Conservation (phyloP, 257 asterid species). For the Gentiana dahurica region DNA sequence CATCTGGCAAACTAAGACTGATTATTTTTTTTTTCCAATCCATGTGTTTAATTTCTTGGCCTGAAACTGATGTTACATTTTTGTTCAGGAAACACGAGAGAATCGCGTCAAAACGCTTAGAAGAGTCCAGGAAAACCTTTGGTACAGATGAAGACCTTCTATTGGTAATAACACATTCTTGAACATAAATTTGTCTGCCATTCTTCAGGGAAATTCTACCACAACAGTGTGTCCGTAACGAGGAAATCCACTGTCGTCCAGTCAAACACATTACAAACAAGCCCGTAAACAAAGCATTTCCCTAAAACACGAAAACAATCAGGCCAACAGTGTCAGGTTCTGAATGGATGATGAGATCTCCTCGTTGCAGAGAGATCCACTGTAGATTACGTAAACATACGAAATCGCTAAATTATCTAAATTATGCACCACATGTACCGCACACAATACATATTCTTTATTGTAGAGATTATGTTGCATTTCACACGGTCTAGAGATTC, state of each 20-base stretch:
- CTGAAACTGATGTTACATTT: not conserved
- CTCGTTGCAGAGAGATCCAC: not conserved
- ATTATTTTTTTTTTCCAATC: not conserved
- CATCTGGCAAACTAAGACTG: no score
- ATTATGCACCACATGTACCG: not conserved
- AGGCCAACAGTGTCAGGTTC: not conserved
- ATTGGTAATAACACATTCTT: constrained; percentile 42
- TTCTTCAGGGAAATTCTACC: not conserved
- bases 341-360: no score
- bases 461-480: not conserved
- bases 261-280: not conserved
- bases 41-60: not conserved
- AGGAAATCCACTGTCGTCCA: not conserved
- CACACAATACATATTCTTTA: not conserved
- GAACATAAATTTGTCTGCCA: not conserved
- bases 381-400: not conserved
- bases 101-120: constrained; percentile 57
- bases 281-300: not conserved
- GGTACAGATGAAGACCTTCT: constrained; percentile 98
- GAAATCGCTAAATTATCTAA: not conserved
- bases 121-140: constrained; percentile 75
- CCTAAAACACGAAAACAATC: not conserved
- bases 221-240: not conserved
- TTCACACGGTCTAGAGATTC: no score
- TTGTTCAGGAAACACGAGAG: constrained; percentile 56